A percentile compares a stretch with the other conserved stretches of the same genome.
These are phyloP conservation scores for Kuraishia cidri DNA, from an alignment of 805 yeast genomes.

Conservation along the genomic window DNA sequence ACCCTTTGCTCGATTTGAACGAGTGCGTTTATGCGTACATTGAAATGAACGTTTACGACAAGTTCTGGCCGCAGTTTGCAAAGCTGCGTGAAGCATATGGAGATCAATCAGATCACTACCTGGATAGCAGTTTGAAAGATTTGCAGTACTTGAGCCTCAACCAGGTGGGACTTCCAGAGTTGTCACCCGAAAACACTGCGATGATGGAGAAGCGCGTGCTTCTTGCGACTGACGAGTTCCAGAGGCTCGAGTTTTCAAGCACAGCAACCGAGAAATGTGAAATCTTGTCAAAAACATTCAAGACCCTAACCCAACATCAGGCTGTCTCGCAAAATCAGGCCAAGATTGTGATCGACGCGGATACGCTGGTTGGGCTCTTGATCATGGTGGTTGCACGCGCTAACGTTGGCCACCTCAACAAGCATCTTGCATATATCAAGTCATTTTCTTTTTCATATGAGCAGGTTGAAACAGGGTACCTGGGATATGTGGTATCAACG, in stretches of 20 bases:
- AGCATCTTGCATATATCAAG: conserved; percentile 59
- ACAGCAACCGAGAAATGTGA: conserved; percentile 38
- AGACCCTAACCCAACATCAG: conserved; percentile 30
- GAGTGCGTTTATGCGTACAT: conserved; percentile 59
- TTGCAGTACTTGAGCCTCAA: conserved; percentile 34
- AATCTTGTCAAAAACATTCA: conserved; percentile 42
- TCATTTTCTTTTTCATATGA: conserved; percentile 37
- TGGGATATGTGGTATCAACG: conserved; percentile 76
- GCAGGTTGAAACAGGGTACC: conserved; percentile 44
- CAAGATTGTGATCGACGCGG: conserved; percentile 57
- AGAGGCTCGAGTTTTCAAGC: conserved; percentile 33
- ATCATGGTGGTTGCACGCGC: conserved; percentile 65
- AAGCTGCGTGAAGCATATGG: conserved; percentile 2
- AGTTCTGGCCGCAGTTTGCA: conserved; percentile 44
- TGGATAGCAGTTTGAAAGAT: conserved; percentile 20
- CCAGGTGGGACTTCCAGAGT: conserved; percentile 38
- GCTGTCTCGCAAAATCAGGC: conserved; percentile 6
- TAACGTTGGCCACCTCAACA: conserved; percentile 45
- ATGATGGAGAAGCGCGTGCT: conserved; percentile 31
- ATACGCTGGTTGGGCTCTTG: conserved; percentile 63
- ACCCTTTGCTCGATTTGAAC: conserved; percentile 35
- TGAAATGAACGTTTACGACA: conserved; percentile 59
- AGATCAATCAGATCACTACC: conserved; percentile 6
- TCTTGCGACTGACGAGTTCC: conserved; percentile 43
- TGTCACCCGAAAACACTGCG: conserved; percentile 8